A percentile compares a stretch with the other conserved stretches of the same genome.
These are phyloP conservation scores for Colletotrichum sansevieriae DNA, from an alignment of 2,329 filamentous ascomycete genomes.

Conservation along the genomic window DNA sequence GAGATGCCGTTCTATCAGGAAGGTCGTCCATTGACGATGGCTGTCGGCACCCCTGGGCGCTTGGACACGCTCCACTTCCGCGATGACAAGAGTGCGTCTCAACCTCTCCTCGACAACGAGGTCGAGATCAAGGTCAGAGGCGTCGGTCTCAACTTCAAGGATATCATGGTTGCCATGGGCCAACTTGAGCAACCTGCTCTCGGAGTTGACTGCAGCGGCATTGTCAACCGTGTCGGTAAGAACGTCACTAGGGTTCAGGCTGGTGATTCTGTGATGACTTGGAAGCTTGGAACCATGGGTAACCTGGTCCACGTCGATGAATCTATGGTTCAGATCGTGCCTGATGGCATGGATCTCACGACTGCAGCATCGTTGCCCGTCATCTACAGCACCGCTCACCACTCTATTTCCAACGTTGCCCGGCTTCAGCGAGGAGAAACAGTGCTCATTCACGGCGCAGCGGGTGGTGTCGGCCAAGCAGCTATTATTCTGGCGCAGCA, in stretches of 20 bases:
- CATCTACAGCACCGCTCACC: no score
- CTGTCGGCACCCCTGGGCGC: neutral
- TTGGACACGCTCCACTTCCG: neutral
- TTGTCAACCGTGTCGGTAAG: neutral
- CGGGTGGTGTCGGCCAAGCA: slow-evolving; percentile 8
- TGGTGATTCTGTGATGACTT: neutral
- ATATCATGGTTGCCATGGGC: slow-evolving; percentile 14
- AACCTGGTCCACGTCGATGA: slow-evolving; percentile 2
- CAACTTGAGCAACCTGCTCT: slow-evolving; percentile 5
- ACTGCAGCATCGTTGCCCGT: no score
- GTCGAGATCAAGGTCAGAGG: slow-evolving; percentile 12
- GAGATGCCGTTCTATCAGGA: neutral
- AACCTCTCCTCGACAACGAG: neutral
- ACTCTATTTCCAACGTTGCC: no score
- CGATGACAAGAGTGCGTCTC: neutral
- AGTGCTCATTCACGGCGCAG: slow-evolving; percentile 17
- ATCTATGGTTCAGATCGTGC: no score
- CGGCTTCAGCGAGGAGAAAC: slow-evolving; percentile 2
- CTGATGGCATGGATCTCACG: no score
- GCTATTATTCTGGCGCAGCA: neutral
- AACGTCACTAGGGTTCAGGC: neutral
- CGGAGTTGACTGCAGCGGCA: slow-evolving; percentile 17
- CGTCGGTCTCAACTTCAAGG: slow-evolving; percentile 22
- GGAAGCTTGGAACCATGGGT: neutral
- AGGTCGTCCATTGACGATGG: neutral